These are phyloP conservation scores for Rubia yunnanensis DNA, from an alignment of 257 asterid genomes.

Conservation along the genomic window DNA sequence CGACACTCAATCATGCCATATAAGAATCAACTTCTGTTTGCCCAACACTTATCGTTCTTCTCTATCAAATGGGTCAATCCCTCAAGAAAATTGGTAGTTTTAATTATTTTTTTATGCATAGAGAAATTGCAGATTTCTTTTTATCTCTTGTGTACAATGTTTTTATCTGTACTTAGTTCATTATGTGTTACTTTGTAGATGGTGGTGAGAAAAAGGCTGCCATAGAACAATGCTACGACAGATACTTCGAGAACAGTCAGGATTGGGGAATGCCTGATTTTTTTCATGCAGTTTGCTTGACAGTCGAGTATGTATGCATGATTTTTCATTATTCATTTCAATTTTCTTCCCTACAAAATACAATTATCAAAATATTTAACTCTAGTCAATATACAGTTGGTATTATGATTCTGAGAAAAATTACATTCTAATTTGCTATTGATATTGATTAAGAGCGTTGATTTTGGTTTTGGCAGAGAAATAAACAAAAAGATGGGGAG, in stretches of 20 bases:
- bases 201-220: conserved; percentile 27
- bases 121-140: too few species aligned
- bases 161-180: not conserved
- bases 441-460: not conserved
- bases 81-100: conserved; percentile 39
- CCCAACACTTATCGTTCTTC: not conserved
- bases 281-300: conserved; percentile 56
- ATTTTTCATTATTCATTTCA: not conserved
- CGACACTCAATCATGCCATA: not conserved
- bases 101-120: not conserved
- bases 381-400: too few species aligned
- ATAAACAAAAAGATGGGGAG: conserved; percentile 50
- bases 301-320: conserved; percentile 41
- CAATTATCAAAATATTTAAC: not conserved
- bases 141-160: not conserved
- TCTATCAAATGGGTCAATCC: conserved; percentile 37
- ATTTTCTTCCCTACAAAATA: not conserved
- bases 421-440: not conserved
- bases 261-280: conserved; percentile 43
- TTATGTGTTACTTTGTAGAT: conserved; percentile 26
- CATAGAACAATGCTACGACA: conserved; percentile 38
- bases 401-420: too few species aligned
- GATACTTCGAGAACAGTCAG: conserved; percentile 24
- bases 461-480: conserved; percentile 29
- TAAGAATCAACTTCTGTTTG: not conserved